phyloP scores from a whole-genome alignment of 1,139 yeast genomes.

The Diutina pseudorugosa region DNA sequence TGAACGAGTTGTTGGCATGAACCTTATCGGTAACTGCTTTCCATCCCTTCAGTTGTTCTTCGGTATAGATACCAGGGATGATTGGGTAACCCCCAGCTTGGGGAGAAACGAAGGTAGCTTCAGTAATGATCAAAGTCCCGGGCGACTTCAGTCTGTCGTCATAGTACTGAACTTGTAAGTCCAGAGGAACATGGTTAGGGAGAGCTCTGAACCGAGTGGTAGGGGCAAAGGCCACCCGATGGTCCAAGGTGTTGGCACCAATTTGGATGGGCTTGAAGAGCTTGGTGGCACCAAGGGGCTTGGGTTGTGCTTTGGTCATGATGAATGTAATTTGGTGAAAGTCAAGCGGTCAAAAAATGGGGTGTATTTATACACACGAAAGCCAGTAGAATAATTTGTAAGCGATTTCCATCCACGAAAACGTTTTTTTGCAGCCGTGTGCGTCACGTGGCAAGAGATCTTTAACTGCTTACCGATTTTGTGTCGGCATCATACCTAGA shows the following conservation, averaged over 20 bases:
- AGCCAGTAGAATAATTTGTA: too few species aligned
- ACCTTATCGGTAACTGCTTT: slow-evolving; percentile 33
- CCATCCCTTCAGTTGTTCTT: slow-evolving; percentile 40
- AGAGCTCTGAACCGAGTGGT: slow-evolving; percentile 6
- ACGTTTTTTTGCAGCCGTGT: too few species aligned
- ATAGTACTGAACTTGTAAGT: slow-evolving; percentile 18
- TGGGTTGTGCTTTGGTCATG: neutral
- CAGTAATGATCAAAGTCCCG: slow-evolving; percentile 23
- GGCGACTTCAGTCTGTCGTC: slow-evolving; percentile 19
- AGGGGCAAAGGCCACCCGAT: slow-evolving; percentile 6
- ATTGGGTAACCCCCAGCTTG: slow-evolving; percentile 25
- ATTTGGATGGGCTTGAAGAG: slow-evolving; percentile 7
- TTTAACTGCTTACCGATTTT: too few species aligned
- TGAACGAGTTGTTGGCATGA: slow-evolving; percentile 28
- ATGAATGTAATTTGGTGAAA: slow-evolving; percentile 6
- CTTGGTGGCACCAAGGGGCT: slow-evolving; percentile 1
- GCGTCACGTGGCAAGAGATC: too few species aligned
- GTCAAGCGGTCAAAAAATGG: too few species aligned
- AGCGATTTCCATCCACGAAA: too few species aligned
- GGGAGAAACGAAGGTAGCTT: slow-evolving; percentile 17
- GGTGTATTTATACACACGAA: too few species aligned
- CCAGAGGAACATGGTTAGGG: slow-evolving; percentile 9
- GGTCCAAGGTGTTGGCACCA: slow-evolving; percentile 5
- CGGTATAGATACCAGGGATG: slow-evolving; percentile 44
- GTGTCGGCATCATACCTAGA: too few species aligned